phyloP scores from a whole-genome alignment of 768 basidiomycete genomes.

The Cantharellus anzutake region DNA sequence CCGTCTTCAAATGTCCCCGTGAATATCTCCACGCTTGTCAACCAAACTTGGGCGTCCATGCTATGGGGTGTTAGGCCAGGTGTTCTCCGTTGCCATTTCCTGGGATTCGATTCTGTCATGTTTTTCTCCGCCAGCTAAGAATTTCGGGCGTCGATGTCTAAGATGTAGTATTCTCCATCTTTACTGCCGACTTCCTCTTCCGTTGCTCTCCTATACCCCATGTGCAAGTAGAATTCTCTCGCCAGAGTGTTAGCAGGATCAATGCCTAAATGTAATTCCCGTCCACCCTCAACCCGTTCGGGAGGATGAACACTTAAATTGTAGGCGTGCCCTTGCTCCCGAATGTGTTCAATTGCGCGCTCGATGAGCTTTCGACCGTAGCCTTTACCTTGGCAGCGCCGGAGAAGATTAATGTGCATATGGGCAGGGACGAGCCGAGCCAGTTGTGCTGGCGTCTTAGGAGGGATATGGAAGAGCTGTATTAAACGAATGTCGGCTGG shows the following conservation, averaged over 20 bases:
- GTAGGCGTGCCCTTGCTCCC: not conserved
- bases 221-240: not conserved
- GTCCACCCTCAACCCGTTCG: not conserved
- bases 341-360: not conserved
- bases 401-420: not conserved
- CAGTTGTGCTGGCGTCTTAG: not conserved
- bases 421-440: not conserved
- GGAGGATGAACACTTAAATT: no score
- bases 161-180: no score
- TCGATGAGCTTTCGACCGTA: not conserved
- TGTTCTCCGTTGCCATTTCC: no score
- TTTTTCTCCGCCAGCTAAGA: no score
- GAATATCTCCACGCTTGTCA: no score
- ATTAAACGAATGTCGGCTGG: not conserved
- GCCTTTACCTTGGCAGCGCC: not conserved
- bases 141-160: no score
- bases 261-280: not conserved
- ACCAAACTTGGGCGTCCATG: no score
- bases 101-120: no score
- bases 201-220: not conserved
- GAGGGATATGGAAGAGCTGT: not conserved
- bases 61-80: no score
- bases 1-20: no score
- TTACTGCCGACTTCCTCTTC: no score
- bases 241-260: not conserved